Conservation (phyloP, 2,329 filamentous ascomycete species). For the Ceratocystis diversiconidia region DNA sequence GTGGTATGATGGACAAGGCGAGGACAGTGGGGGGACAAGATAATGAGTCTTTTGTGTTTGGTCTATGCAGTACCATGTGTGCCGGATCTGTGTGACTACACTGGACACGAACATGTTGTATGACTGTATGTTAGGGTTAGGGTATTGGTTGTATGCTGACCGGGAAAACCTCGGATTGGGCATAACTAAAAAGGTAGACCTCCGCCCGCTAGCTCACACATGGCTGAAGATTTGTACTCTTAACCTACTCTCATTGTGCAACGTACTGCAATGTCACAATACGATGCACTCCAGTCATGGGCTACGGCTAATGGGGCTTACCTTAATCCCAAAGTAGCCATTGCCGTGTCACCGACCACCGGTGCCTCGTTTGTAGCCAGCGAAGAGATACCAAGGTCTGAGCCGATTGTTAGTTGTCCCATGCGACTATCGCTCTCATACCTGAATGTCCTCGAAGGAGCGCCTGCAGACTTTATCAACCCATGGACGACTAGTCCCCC, state of each 20-base stretch:
- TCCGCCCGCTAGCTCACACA: not conserved
- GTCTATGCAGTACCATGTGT: not conserved
- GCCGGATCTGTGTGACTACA: not conserved
- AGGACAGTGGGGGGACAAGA: not conserved
- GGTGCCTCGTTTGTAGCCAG: conserved; percentile 42
- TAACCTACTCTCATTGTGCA: not conserved
- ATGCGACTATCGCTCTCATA: conserved; percentile 43
- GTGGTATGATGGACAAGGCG: conserved; percentile 11
- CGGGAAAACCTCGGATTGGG: not conserved
- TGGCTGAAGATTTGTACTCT: not conserved
- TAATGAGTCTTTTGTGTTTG: not conserved
- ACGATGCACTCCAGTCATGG: conserved; percentile 34
- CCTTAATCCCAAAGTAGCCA: conserved; percentile 38
- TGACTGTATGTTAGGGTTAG: not conserved
- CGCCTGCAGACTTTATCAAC: conserved; percentile 20
- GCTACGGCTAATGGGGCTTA: conserved; percentile 31
- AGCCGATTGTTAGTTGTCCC: conserved; percentile 38
- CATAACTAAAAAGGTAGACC: too few relatives aligned
- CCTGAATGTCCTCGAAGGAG: conserved; percentile 35
- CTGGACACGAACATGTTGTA: not conserved
- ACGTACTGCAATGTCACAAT: not conserved
- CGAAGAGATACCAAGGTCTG: conserved; percentile 25
- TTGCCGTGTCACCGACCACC: conserved; percentile 37
- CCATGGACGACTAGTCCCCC: conserved; percentile 3
- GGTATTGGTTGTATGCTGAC: not conserved